Percentiles rank a stretch among this genome's conserved stretches.
Conservation (phyloP, 352 stramenopile genomes). For the Pythium volutum region DNA sequence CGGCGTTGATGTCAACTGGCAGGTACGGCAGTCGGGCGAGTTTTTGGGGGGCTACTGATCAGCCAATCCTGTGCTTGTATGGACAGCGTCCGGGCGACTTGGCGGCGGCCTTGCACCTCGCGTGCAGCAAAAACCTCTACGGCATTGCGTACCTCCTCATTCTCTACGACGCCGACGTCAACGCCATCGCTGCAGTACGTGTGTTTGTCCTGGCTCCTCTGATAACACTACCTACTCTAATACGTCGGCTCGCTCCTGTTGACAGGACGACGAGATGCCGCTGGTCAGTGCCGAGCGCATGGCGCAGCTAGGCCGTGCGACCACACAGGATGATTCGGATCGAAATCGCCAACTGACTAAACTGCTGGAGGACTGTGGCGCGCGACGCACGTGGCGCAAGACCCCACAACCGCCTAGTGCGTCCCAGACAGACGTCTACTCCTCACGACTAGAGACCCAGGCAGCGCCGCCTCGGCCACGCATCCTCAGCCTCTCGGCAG, state of each 20-base stretch:
- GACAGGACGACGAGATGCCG: slow-evolving; percentile 66
- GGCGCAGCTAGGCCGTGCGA: background rate
- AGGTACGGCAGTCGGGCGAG: slow-evolving; percentile 26
- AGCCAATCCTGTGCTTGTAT: background rate
- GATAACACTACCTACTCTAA: background rate
- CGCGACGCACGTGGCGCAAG: slow-evolving; percentile 51
- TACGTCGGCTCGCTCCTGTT: background rate
- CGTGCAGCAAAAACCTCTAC: slow-evolving; percentile 60
- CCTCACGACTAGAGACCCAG: background rate
- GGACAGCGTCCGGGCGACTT: slow-evolving; percentile 48
- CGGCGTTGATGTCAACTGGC: slow-evolving; percentile 71
- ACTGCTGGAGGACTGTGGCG: slow-evolving; percentile 42
- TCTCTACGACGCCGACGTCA: slow-evolving; percentile 69
- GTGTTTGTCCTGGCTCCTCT: background rate
- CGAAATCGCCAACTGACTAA: slow-evolving; percentile 34
- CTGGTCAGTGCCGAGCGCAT: slow-evolving; percentile 42
- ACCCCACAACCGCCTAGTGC: background rate
- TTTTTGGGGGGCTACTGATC: background rate
- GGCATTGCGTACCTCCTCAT: slow-evolving; percentile 59
- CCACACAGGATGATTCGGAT: slow-evolving; percentile 9
- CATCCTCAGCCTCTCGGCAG: slow-evolving; percentile 16
- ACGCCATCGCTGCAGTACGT: slow-evolving; percentile 56
- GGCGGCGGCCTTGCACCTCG: slow-evolving; percentile 60
- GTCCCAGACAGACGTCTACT: too few relatives aligned
- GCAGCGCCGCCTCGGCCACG: background rate